Base-by-base conservation (phyloP, 1,139 yeast species). In the Pichia sp. region DNA sequence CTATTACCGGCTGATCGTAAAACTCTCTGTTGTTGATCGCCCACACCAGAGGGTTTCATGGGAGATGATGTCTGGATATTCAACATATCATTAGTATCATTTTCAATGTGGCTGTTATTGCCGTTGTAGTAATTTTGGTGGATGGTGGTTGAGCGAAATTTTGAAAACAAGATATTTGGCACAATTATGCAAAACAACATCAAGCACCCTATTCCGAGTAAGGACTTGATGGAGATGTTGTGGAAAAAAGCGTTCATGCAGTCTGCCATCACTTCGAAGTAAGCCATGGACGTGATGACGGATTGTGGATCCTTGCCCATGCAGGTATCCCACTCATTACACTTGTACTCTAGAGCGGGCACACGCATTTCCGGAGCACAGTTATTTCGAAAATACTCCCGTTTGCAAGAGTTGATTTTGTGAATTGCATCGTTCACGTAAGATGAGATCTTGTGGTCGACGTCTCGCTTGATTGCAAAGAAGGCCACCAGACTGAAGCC, bases 231-330 rank as follows among this genome's bases (percentile, higher is more conserved):
- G 26, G 65, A 59, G 38, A 67, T 52, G 29, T 65, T 62, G 42
- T 64, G 66, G 56, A 66, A 67, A 45, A 67, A 65, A 2, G 67
- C 66, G 53, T 67, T 67, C 60, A 67, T 57, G 50, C 70, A 67
- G 47, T 67, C 70, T 2, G 70, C 69, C 29, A 67, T 50, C 26
- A 67, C 64, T 54, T 67, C 70, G 52, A 67, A 66, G 52, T 67
- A 67, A 1, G 69, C 70, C 40, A 58, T 66, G 1, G 70, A 63
- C 5, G 67, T 62, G 41, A 64, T 95, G n/a, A 90, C 81, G 7
- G 81, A 74, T 45, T 81, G 80, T 13, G 97, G 96, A 63, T 92
- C 95, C 57, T 90, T 76, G 62, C 84, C 82, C 96, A 88, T 90
- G 69, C 99, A 93, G 58, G 77, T 79, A 59, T 82, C 85, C 95